phyloP scores from a whole-genome alignment of 345 rosid genomes.

The Syzygium grande region DNA sequence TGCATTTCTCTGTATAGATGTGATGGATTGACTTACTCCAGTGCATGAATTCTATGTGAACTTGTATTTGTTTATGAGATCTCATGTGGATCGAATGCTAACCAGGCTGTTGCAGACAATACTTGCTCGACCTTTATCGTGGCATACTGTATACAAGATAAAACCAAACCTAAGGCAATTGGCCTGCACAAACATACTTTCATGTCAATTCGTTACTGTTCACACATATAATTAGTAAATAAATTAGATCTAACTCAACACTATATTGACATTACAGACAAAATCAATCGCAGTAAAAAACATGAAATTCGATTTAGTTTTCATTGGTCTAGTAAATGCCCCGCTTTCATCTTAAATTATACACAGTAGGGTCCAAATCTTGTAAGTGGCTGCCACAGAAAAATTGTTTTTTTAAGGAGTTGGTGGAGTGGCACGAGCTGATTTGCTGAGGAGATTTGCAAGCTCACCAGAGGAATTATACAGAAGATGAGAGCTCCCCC shows the following conservation, averaged over 20 bases:
- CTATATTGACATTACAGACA: not conserved
- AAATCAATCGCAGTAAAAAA: not conserved
- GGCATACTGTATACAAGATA: too few relatives aligned
- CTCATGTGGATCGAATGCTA: too few relatives aligned
- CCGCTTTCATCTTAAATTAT: not conserved
- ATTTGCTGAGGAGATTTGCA: not conserved
- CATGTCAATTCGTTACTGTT: not conserved
- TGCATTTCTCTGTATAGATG: too few relatives aligned
- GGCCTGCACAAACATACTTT: not conserved
- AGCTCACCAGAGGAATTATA: not conserved
- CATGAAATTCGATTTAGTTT: not conserved
- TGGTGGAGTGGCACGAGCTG: not conserved
- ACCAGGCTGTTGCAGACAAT: too few relatives aligned
- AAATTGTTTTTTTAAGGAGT: not conserved
- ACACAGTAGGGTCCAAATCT: not conserved
- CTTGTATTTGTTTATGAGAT: too few relatives aligned
- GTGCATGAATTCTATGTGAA: too few relatives aligned
- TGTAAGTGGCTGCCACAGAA: not conserved
- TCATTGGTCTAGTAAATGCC: not conserved
- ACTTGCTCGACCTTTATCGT: too few relatives aligned
- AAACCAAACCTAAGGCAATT: not conserved
- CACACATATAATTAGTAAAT: not conserved
- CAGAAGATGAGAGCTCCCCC: constrained; percentile 5
- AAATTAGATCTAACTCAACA: not conserved
- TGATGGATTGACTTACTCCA: too few relatives aligned